These are phyloP conservation scores for Aspergillus saccharolyticus DNA, from an alignment of 495 filamentous ascomycete genomes.

Conservation along the genomic window DNA sequence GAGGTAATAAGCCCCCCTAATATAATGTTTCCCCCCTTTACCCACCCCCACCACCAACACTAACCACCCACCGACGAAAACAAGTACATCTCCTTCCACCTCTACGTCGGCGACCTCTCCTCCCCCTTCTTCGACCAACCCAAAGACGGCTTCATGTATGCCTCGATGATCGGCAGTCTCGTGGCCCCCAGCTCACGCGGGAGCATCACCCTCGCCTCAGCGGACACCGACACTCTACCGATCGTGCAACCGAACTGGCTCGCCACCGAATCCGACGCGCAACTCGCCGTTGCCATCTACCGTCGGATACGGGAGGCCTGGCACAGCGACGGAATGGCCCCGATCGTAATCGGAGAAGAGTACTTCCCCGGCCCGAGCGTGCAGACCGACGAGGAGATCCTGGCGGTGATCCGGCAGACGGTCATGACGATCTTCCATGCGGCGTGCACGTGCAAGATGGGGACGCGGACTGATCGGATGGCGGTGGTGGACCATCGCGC, in stretches of 20 bases:
- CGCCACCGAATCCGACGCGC: constrained; percentile 38
- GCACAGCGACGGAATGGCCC: constrained; percentile 32
- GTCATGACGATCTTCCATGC: constrained; percentile 48
- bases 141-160: constrained; percentile 44
- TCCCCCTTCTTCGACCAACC: constrained; percentile 31
- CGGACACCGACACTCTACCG: constrained; percentile 39
- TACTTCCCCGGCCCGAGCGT: constrained; percentile 43
- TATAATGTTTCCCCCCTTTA: too few relatives aligned
- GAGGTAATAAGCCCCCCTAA: constrained; percentile 31
- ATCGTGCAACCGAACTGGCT: constrained; percentile 54
- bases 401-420: constrained; percentile 34
- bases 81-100: constrained; percentile 34
- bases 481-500: constrained; percentile 54
- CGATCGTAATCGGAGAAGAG: constrained; percentile 41
- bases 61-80: too few relatives aligned
- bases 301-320: constrained; percentile 46
- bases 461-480: constrained; percentile 38
- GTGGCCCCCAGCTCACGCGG: constrained; percentile 49
- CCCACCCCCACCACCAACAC: neutral
- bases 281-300: constrained; percentile 49
- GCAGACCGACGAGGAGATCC: constrained; percentile 48
- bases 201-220: constrained; percentile 46
- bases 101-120: constrained; percentile 33
- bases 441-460: constrained; percentile 52
- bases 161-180: constrained; percentile 36